phyloP scores from a whole-genome alignment of 2,329 filamentous ascomycete species.

The Fusarium pininemorale region DNA sequence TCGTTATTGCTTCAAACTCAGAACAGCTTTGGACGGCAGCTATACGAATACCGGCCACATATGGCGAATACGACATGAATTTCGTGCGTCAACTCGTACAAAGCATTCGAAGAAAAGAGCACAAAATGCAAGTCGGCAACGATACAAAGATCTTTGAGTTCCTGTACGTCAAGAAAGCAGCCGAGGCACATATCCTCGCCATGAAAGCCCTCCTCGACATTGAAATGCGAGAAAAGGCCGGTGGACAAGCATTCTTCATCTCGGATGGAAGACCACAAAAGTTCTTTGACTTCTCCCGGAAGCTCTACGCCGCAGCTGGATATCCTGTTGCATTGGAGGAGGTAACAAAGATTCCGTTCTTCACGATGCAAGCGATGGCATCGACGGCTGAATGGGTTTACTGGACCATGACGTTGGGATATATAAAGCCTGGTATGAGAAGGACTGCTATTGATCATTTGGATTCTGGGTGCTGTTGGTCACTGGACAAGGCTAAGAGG shows the following conservation, averaged over 20 bases:
- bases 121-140: background rate
- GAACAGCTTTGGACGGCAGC: background rate
- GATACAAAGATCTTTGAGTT: background rate
- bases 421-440: background rate
- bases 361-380: background rate
- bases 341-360: background rate
- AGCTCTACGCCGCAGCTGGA: background rate
- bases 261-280: background rate
- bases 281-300: background rate
- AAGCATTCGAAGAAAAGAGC: background rate
- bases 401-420: background rate
- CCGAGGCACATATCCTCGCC: background rate
- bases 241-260: background rate
- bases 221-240: rapidly evolving
- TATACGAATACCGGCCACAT: background rate
- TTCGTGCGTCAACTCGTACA: background rate
- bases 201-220: background rate
- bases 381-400: background rate
- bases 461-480: background rate
- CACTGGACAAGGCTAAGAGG: background rate
- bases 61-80: background rate
- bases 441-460: background rate
- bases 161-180: background rate
- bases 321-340: background rate
- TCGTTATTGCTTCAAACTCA: background rate